phyloP scores from a whole-genome alignment of 768 basidiomycete genomes.

The Pleurotus ostreatus region DNA sequence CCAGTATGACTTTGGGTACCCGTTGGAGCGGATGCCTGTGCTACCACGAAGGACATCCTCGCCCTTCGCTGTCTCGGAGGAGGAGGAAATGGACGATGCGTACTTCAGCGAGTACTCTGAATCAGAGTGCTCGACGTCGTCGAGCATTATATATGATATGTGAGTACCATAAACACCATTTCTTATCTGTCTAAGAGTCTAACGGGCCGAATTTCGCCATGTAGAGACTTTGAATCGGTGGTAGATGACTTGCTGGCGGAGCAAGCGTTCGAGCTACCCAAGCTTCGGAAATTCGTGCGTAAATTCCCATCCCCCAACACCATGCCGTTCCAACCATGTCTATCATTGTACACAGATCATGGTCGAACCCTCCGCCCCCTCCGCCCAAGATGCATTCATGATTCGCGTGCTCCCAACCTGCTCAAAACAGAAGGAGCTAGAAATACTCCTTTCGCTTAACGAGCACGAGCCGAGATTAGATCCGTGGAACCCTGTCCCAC shows the following conservation, averaged over 20 bases:
- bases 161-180: constrained; percentile 10
- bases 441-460: constrained; percentile 40
- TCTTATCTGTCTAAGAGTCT: background rate
- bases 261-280: constrained; percentile 15
- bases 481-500: constrained; percentile 53
- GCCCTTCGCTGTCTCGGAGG: background rate
- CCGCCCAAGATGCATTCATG: constrained; percentile 30
- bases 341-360: constrained; percentile 20
- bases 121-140: constrained; percentile 24
- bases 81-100: background rate
- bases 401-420: constrained; percentile 30
- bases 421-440: constrained; percentile 30
- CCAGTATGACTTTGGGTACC: constrained; percentile 10
- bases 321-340: background rate
- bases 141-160: constrained; percentile 27
- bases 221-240: constrained; percentile 27
- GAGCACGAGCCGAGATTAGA: constrained; percentile 38
- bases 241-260: constrained; percentile 25
- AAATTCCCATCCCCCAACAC: background rate
- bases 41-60: background rate
- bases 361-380: constrained; percentile 23
- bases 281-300: constrained; percentile 19
- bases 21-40: constrained; percentile 4
- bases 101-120: constrained; percentile 11
- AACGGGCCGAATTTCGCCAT: background rate